Conservation (phyloP, 2,329 filamentous ascomycete genomes). For the Fusarium sublunatum region DNA sequence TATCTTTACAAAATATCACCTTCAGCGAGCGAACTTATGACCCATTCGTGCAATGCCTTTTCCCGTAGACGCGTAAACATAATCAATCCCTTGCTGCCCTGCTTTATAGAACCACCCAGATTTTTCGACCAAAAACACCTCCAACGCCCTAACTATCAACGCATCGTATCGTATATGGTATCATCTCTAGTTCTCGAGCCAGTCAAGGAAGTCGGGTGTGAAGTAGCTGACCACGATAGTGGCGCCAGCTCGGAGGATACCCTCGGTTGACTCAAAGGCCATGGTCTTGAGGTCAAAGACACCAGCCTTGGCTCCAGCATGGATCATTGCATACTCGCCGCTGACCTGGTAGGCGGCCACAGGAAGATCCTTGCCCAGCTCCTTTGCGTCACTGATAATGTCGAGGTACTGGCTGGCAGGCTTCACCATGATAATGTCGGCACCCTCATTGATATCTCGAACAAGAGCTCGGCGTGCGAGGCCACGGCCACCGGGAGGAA, state of each 20-base stretch:
- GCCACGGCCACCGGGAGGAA: constrained; percentile 90
- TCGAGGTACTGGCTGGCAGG: constrained; percentile 95
- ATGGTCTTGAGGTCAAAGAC: constrained; percentile 96
- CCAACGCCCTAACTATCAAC: constrained; percentile 22
- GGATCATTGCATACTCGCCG: constrained; percentile 98
- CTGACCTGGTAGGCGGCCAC: constrained; percentile 97
- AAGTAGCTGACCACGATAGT: constrained; percentile 96
- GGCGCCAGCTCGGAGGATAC: constrained; percentile 91
- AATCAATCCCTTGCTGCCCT: constrained; percentile 19
- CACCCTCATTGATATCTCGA: constrained; percentile 91
- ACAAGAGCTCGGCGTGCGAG: constrained; percentile 90
- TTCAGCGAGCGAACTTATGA: constrained; percentile 4
- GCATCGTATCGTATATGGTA: constrained; percentile 18
- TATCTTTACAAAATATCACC: constrained; percentile 2
- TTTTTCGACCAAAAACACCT: constrained; percentile 21
- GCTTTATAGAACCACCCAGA: constrained; percentile 21
- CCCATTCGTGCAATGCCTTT: constrained; percentile 1
- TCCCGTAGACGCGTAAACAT: constrained; percentile 2
- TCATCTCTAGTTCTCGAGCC: constrained; percentile 64
- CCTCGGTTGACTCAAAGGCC: constrained; percentile 94
- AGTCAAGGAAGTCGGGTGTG: constrained; percentile 81
- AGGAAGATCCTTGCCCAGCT: constrained; percentile 89
- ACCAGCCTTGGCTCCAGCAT: constrained; percentile 92
- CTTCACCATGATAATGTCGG: constrained; percentile 99
- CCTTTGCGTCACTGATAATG: constrained; percentile 97